Evolutionary conservation across 352 stramenopile species (phyloP), one percentile per base, ranked within the genome.

Genomic region (Pythium rhizo-oryzae): DNA sequence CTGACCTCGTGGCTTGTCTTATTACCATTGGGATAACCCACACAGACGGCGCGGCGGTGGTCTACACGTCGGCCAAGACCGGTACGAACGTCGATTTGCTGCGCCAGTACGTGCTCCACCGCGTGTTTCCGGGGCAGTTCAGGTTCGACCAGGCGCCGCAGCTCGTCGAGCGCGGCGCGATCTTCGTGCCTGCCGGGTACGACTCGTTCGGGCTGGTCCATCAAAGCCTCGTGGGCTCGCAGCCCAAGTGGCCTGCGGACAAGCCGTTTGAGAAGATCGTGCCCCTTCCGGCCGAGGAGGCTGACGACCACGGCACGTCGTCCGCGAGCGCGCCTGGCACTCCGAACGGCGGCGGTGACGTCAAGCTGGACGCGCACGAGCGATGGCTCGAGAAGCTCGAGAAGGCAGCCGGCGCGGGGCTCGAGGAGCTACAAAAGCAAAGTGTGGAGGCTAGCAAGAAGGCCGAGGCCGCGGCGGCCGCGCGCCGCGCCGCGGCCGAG

Each of bases 221-320:
- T 6, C 83, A 93, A 53, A 95, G 84, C 59, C 71, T 95, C 23
- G 68, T 93, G 3, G 87, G 87, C 2, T 92, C 85, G 2, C 84
- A 93, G 53, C 75, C 87, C 6, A 84, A 84, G 46, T 95, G 87
- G 87, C 68, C 82, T n/a, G 80, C 65, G 11, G 85, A 91, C 66
- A 89, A 87, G n/a, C 69, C 85, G 0, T 95, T 93, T 33, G 86
- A 91, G 43, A 93, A 93, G 76, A 91, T 95, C 57, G 75, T 95
- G 6, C 80, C 80, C 13, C 65, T 80, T 15, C 87, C 87, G 16
- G 70, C 77, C 15, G 67, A 81, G 15, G 70, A 79, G 41, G 52
- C 64, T 52, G 21, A 74, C 52, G 46, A 61, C 70, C 15, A 69
- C 78, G 24, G 12, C 35, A 18, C 43, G 13, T 19, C 55, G n/a